These are phyloP conservation scores for Podila clonocystis DNA, from an alignment of 192 early-diverging fungal species.

Conservation along the genomic window DNA sequence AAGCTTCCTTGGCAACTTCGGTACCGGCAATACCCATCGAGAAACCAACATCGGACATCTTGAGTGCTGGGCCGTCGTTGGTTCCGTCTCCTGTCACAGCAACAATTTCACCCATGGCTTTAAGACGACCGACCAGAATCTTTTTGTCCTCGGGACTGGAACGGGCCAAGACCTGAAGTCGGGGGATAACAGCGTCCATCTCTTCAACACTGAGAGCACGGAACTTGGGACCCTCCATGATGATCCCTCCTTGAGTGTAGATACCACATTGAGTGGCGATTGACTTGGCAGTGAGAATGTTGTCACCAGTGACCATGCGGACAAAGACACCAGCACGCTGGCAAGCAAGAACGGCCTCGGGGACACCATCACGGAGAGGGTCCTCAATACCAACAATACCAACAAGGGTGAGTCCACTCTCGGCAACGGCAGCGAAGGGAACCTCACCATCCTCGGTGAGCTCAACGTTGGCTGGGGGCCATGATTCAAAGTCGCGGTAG, in stretches of 20 bases:
- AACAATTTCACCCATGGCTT: constrained; percentile 92
- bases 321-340: constrained; percentile 93
- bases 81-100: constrained; percentile 99
- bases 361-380: constrained; percentile 95
- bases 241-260: constrained; percentile 84
- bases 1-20: constrained; percentile 99
- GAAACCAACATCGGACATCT: constrained; percentile 96
- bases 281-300: constrained; percentile 89
- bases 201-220: constrained; percentile 81
- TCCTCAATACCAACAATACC: constrained; percentile 98
- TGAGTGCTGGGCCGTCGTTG: constrained; percentile 98
- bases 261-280: constrained; percentile 97
- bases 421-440: constrained; percentile 60
- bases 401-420: constrained; percentile 73
- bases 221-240: constrained; percentile 97
- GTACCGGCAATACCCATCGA: constrained; percentile 99
- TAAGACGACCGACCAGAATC: constrained; percentile 90
- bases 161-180: constrained; percentile 94
- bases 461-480: constrained; percentile 53
- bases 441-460: constrained; percentile 63
- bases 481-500: constrained; percentile 82
- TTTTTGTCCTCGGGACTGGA: constrained; percentile 96
- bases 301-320: constrained; percentile 99
- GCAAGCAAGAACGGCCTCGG: constrained; percentile 89
- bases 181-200: constrained; percentile 92